Base-by-base conservation (phyloP, 495 filamentous ascomycete species). In the Cenococcum geophilum region DNA sequence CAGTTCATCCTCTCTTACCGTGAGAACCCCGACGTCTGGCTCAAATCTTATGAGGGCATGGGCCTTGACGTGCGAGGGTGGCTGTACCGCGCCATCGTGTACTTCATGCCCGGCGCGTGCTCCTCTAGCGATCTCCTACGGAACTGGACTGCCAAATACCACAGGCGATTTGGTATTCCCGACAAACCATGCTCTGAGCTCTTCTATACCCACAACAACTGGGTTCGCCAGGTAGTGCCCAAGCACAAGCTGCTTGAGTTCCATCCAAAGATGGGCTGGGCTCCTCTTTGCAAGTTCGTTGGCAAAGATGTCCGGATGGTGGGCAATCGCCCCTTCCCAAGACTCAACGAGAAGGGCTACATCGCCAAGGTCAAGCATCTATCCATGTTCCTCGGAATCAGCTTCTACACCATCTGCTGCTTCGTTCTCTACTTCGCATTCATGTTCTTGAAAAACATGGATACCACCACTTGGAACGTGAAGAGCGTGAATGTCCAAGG, bases 1-100 rank as follows among this genome's bases (percentile, higher is more conserved):
- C 22, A 53, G 50, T 59, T 74, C 40, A 56, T 74, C 20, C 65
- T 73, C 14, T 73, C 73, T 55, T 63, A 67, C 53, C 65, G 71
- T 18, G 48, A 60, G 14, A 63, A 58, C 35, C 21, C 56, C 20
- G 37, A 52, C 56, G 59, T 59, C 22, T 54, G 52, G 5, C 45
- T 71, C 45, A 47, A 37, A 12, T 71, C 58, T 42, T 66, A 69
- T 63, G 36, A 37, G 55, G 47, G 49, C 37, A 67, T 53, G 21
- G 50, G 50, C 50, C 20, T 53, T 1, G 50, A 53, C 42, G 42
- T 47, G 42, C 42, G 42, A 47, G 42, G 42, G 16, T n/a, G 20
- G 16, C 42, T 47, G 42, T 47, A 47, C 20, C 42, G 42, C 42
- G 42, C 42, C 16, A 47, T 47, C 42, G 42, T 47, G 42, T 47